A percentile compares a stretch with the other conserved stretches of the same genome.
phyloP scores from a whole-genome alignment of 306 rosid genomes.

The Adenanthera pavonina region DNA sequence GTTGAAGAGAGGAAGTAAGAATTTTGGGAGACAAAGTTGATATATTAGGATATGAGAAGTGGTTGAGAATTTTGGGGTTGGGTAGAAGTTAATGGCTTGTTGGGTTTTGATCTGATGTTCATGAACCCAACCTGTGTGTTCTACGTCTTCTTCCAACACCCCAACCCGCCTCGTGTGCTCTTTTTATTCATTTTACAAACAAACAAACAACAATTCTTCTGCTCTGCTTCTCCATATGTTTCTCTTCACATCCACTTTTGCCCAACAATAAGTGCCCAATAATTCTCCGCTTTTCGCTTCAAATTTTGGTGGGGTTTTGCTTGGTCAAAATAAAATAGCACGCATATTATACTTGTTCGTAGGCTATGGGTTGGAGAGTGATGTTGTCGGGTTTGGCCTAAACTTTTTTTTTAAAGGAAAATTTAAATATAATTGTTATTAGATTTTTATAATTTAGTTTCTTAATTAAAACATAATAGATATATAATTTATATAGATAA shows the following conservation, averaged over 20 bases:
- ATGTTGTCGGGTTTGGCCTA: no score
- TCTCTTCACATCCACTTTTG: background rate
- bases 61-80: constrained; percentile 31
- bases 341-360: no score
- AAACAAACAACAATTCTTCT: constrained; percentile 32
- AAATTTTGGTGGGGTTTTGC: background rate
- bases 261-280: background rate
- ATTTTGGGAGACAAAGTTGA: constrained; percentile 44
- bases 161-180: constrained; percentile 45
- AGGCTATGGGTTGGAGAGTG: no score
- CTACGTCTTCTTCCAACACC: constrained; percentile 48
- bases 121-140: constrained; percentile 49
- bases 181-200: constrained; percentile 24
- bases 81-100: constrained; percentile 31
- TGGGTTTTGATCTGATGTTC: constrained; percentile 32
- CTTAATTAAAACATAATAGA: no score
- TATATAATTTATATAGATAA: no score
- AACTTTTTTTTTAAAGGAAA: no score
- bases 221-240: background rate
- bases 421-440: no score
- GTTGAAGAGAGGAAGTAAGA: constrained; percentile 32
- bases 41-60: constrained; percentile 24
- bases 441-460: no score
- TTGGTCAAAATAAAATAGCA: no score
- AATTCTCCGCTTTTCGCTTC: background rate